These are phyloP conservation scores for Silene vulgaris DNA, from an alignment of 179 eudicot genomes.

Conservation along the genomic window DNA sequence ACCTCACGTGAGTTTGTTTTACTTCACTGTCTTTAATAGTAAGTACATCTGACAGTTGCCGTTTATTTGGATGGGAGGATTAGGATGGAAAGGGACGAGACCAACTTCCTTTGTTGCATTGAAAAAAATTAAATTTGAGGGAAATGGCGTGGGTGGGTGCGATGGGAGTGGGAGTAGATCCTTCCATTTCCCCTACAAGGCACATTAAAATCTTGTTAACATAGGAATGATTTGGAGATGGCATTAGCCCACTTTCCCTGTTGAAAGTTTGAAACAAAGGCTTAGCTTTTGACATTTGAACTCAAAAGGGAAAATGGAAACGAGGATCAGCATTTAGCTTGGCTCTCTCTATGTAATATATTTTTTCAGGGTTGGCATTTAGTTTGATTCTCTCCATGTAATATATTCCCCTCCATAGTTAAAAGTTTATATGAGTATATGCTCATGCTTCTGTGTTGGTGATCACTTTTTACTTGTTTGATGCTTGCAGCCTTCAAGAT, in stretches of 20 bases:
- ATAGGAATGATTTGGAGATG: not conserved
- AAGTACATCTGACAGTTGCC: constrained; percentile 48
- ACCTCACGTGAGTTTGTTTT: constrained; percentile 67
- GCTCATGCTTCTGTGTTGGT: constrained; percentile 11
- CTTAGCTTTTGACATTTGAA: not conserved
- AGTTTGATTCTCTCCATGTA: not conserved
- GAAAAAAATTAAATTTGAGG: not conserved
- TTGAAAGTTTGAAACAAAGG: not conserved
- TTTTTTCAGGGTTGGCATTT: not conserved
- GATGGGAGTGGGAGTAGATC: too few species aligned
- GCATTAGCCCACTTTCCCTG: not conserved
- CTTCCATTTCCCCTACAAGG: too few species aligned
- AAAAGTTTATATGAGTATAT: not conserved
- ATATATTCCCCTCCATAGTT: not conserved
- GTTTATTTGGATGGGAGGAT: constrained; percentile 19
- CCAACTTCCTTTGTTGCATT: not conserved
- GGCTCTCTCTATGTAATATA: not conserved
- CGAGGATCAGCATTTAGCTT: not conserved
- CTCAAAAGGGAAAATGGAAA: not conserved
- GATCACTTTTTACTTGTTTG: constrained; percentile 4
- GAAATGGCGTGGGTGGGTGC: not conserved
- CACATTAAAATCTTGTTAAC: too few species aligned
- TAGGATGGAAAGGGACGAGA: not conserved
- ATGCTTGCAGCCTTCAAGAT: constrained; percentile 60
- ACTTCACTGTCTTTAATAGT: constrained; percentile 16